Conservation (phyloP, 495 filamentous ascomycete species). For the Xylaria venustula region DNA sequence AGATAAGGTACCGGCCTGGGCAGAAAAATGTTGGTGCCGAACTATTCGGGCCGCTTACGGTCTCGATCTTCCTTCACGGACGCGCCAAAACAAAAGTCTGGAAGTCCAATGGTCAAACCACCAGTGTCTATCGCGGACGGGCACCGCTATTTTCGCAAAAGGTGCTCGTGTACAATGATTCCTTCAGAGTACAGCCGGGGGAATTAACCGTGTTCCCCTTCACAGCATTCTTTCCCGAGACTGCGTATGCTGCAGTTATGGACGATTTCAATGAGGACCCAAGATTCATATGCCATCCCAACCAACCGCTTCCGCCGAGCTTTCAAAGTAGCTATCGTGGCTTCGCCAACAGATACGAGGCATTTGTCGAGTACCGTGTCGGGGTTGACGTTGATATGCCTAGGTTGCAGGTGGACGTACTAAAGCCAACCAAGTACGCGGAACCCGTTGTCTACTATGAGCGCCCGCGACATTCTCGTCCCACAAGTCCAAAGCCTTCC, state of each 20-base stretch:
- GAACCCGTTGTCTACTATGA: constrained; percentile 8
- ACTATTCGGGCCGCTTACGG: constrained; percentile 8
- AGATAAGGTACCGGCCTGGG: not conserved
- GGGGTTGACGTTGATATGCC: constrained; percentile 10
- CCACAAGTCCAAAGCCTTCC: not conserved
- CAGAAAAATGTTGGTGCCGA: not conserved
- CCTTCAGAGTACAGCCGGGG: constrained; percentile 2
- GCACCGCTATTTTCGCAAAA: not conserved
- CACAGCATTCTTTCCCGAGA: constrained; percentile 5
- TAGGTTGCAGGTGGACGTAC: not conserved
- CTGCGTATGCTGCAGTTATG: not conserved
- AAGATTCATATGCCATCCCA: not conserved
- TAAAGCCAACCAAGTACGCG: not conserved
- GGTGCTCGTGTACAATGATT: constrained; percentile 4
- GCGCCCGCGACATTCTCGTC: not conserved
- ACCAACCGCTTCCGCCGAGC: constrained; percentile 11
- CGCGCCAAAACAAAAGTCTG: constrained; percentile 14
- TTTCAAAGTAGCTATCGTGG: not conserved
- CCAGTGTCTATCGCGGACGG: constrained; percentile 7
- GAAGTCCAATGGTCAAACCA: not conserved
- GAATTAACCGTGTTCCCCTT: not conserved
- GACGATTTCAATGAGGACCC: not conserved
- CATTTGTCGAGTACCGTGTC: constrained; percentile 17
- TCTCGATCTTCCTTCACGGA: constrained; percentile 9
- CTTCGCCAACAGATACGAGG: not conserved